Evolutionary conservation across 805 yeast genomes (phyloP), one percentile per base, ranked within the genome.

Genomic region (Citeromyces nyonsensis): DNA sequence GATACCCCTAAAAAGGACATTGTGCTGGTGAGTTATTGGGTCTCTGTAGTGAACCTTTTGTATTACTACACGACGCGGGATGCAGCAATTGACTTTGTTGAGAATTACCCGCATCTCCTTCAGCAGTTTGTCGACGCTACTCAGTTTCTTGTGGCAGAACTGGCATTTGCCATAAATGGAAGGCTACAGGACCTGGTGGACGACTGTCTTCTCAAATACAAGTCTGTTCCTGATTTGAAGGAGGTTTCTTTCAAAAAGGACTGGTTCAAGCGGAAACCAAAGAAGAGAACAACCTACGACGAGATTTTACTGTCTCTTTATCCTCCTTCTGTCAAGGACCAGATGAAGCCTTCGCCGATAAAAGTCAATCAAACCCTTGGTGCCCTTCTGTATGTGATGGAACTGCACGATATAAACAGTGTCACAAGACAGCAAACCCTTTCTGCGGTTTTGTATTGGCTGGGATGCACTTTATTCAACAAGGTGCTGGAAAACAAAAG

Each of bases 271-370:
- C 51, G 54, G 24, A 65, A 66, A 40, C 47, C 49, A 28, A 56
- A 59, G 35, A 58, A 52, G 33, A 52, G 52, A 24, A 64, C 66
- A 37, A 71, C 72, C 4, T 78, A 76, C 47, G 84, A 79, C 33
- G 88, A 81, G 40, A 77, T 85, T 24, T 57, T 76, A 29, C 66
- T 72, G 34, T 79, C 75, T 69, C 57, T 84, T 35, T 76, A 77
- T 40, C 97, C 97, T 4, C 97, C 97, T 2, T 61, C 88, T 0
- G 69, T 81, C 13, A 63, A 69, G 30, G 79, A 81, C 36, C 78
- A 83, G 46, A 73, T 80, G 65, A 74, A 73, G 47, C 95, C 95
- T 3, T 83, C 96, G 0, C 98, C 98, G 0, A 60, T 86, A 33
- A 75, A 73, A 42, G 66, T 86, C 33, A 73, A 86, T 15, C 94